Percentiles rank a stretch among this genome's conserved stretches.
Conservation (phyloP, 2,329 filamentous ascomycete genomes). For the Aspergillus nomiae region DNA sequence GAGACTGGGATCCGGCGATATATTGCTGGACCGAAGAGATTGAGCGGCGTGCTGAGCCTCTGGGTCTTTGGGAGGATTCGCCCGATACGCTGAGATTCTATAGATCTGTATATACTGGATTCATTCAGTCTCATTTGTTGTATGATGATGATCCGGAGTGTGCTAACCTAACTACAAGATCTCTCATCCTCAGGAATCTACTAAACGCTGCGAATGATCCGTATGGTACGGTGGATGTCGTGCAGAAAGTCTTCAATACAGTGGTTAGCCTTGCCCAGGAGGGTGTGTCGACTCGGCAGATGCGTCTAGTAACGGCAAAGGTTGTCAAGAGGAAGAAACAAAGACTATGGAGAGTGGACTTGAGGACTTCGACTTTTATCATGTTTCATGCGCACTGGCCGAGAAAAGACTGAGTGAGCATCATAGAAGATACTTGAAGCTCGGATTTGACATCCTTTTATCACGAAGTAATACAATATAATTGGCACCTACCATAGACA, state of each 20-base stretch:
- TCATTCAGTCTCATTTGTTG: not conserved
- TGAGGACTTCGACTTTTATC: not conserved
- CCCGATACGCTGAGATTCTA: slow-evolving; percentile 14
- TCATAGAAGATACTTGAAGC: not conserved
- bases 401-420: not conserved
- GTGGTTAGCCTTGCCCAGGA: not conserved
- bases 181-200: slow-evolving; percentile 1
- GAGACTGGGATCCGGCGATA: slow-evolving; percentile 25
- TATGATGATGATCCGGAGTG: not conserved
- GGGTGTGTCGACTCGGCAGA: not conserved
- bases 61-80: slow-evolving; percentile 23
- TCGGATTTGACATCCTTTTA: not conserved
- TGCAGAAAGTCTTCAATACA: not conserved
- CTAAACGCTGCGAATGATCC: not conserved
- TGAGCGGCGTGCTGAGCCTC: slow-evolving; percentile 18
- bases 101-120: slow-evolving; percentile 1
- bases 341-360: too few relatives aligned
- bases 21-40: not conserved
- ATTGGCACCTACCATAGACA: too few relatives aligned
- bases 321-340: not conserved
- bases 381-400: not conserved
- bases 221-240: not conserved
- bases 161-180: not conserved
- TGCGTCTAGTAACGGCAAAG: too few relatives aligned
- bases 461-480: not conserved